A percentile compares a stretch with the other conserved stretches of the same genome.
Evolutionary conservation across 2,329 filamentous ascomycete species (phyloP).

Genomic region (Simplicillium sp.): DNA sequence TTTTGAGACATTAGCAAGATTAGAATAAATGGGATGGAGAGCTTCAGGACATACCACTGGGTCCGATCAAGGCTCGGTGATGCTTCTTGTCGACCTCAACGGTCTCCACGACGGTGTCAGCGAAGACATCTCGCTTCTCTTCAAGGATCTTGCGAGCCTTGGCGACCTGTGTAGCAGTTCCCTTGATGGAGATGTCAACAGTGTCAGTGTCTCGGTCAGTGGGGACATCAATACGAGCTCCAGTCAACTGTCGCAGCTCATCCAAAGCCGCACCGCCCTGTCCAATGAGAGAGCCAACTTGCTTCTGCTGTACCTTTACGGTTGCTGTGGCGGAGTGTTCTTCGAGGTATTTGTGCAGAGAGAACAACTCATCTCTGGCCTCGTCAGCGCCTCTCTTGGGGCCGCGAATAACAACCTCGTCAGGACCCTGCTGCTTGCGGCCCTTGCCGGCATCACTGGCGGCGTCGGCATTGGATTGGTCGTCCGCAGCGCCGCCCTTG

Average conservation of each 20-base stretch:
- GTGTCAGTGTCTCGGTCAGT: constrained; percentile 64
- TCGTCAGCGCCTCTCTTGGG: constrained; percentile 89
- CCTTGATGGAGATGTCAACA: constrained; percentile 85
- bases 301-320: constrained; percentile 80
- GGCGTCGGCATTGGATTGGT: constrained; percentile 60
- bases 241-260: constrained; percentile 72
- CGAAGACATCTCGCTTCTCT: constrained; percentile 78
- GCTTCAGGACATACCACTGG: constrained; percentile 56
- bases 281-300: constrained; percentile 89
- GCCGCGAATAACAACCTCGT: constrained; percentile 86
- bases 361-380: constrained; percentile 84
- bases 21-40: background rate
- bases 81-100: constrained; percentile 92
- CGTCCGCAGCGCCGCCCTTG: constrained; percentile 52
- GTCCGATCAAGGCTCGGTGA: constrained; percentile 82
- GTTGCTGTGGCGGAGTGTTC: constrained; percentile 76
- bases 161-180: constrained; percentile 82
- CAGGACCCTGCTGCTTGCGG: constrained; percentile 63
- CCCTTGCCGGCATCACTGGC: constrained; percentile 57
- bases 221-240: constrained; percentile 86
- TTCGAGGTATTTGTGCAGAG: constrained; percentile 77
- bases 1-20: constrained; percentile 24
- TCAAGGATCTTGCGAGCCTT: constrained; percentile 85
- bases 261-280: constrained; percentile 87
- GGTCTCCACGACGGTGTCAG: constrained; percentile 76